Conservation (phyloP, 352 stramenopile genomes). For the Phytophthora tubulina region DNA sequence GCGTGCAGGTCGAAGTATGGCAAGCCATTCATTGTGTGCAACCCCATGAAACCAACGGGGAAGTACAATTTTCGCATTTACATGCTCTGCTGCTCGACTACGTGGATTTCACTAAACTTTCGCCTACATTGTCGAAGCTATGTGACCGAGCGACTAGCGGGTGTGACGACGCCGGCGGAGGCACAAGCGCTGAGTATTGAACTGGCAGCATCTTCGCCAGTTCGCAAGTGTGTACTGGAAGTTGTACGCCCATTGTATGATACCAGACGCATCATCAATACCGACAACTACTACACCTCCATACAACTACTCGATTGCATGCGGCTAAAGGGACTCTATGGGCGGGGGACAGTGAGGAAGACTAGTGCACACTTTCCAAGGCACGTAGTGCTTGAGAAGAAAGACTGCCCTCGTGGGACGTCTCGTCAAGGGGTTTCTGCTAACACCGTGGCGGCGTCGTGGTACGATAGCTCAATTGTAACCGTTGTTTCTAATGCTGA, state of each 20-base stretch:
- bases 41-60: slow-evolving; percentile 27
- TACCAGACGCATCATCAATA: too few relatives aligned
- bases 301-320: too few relatives aligned
- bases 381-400: too few relatives aligned
- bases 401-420: too few relatives aligned
- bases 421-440: not conserved
- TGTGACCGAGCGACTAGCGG: not conserved
- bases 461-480: slow-evolving; percentile 15
- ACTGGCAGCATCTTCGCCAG: not conserved
- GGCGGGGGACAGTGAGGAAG: too few relatives aligned
- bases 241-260: not conserved
- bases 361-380: too few relatives aligned
- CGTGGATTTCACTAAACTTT: slow-evolving; percentile 41
- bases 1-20: slow-evolving; percentile 13
- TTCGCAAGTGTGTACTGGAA: not conserved
- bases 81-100: slow-evolving; percentile 38
- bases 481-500: slow-evolving; percentile 7
- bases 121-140: slow-evolving; percentile 27
- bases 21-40: slow-evolving; percentile 14
- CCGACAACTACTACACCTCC: too few relatives aligned
- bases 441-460: not conserved
- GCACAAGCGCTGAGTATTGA: not conserved
- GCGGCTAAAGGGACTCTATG: too few relatives aligned
- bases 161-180: not conserved
- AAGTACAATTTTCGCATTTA: slow-evolving; percentile 20